A percentile compares a stretch with the other conserved stretches of the same genome.
phyloP scores from a whole-genome alignment of 768 basidiomycete species.

The Boletales sp. region DNA sequence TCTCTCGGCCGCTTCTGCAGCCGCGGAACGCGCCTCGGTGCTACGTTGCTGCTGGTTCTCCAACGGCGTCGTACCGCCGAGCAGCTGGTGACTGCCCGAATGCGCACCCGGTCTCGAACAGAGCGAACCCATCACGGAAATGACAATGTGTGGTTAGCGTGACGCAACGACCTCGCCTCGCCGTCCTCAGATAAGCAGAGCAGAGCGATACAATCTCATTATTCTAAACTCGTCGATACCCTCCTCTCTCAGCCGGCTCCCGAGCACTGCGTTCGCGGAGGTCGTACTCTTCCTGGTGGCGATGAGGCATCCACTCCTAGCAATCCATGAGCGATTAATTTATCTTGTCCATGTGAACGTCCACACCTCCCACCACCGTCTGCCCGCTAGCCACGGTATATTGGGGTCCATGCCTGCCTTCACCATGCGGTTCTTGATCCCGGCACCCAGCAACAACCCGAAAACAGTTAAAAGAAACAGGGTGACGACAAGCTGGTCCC shows the following conservation, averaged over 20 bases:
- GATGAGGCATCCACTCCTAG: constrained; percentile 43
- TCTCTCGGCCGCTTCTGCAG: constrained; percentile 61
- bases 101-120: constrained; percentile 50
- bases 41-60: constrained; percentile 22
- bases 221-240: constrained; percentile 43
- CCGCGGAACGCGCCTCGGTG: constrained; percentile 49
- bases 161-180: constrained; percentile 19
- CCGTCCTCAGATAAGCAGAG: constrained; percentile 2
- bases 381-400: constrained; percentile 58
- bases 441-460: constrained; percentile 79
- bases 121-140: constrained; percentile 48
- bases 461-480: constrained; percentile 86
- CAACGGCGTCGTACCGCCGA: constrained; percentile 29
- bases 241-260: constrained; percentile 34
- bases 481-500: constrained; percentile 91
- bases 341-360: constrained; percentile 14
- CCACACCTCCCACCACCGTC: constrained; percentile 84
- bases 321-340: constrained; percentile 18
- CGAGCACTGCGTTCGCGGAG: constrained; percentile 35
- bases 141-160: not conserved
- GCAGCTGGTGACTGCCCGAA: constrained; percentile 46
- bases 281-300: constrained; percentile 51
- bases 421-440: constrained; percentile 77
- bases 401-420: constrained; percentile 70
- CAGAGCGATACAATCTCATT: constrained; percentile 7